Base-by-base conservation (phyloP, 352 stramenopile genomes). In the Aphanomyces invadans region DNA sequence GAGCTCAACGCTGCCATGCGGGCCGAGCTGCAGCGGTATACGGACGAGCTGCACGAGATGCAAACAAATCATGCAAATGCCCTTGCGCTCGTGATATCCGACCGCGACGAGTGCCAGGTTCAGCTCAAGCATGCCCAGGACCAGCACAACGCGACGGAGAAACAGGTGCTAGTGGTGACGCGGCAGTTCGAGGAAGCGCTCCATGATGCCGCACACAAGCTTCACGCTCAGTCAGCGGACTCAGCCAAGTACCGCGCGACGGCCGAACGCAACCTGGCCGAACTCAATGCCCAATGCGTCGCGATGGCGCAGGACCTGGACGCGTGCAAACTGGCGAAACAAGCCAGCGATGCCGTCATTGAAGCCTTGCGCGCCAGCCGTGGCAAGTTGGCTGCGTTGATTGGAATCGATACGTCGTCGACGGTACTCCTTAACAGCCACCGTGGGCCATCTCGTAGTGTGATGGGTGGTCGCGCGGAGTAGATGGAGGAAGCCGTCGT, bases 1-100 rank as follows among this genome's bases (percentile, higher is more conserved):
- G 77, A 89, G 54, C 72, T 90, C 7, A 90, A 90, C 55, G 70
- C 71, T 4, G 48, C 85, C 0, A 80, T 89, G 73, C 54, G 73
- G 4, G 38, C 70, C 28, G 78, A 89, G 69, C 68, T 88, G 29
- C 67, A 78, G 46, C 73, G 63, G 23, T 81, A 87, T 21, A 62
- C 75, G 33, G 36, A 71, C 17, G 71, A 89, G 28, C 65, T 74
- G 4, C 67, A 76, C 33, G 28, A 38, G 15, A 15, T 54, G 4
- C 19, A 65, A 21, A 29, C 38, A 33, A 38, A 74, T 3, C 73
- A 83, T 44, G 26, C 63, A 3, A 68, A 75, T 0, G 38, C 36
- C 2, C 46, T 65, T 39, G 67, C 73, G 4, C 36, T 81, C 10
- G 31, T 57, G 2, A 70, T 71, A 15, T 52, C 73, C 1, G 72